A percentile compares a stretch with the other conserved stretches of the same genome.
Evolutionary conservation across 768 basidiomycete genomes (phyloP).

Genomic region (Mycena alexandri): DNA sequence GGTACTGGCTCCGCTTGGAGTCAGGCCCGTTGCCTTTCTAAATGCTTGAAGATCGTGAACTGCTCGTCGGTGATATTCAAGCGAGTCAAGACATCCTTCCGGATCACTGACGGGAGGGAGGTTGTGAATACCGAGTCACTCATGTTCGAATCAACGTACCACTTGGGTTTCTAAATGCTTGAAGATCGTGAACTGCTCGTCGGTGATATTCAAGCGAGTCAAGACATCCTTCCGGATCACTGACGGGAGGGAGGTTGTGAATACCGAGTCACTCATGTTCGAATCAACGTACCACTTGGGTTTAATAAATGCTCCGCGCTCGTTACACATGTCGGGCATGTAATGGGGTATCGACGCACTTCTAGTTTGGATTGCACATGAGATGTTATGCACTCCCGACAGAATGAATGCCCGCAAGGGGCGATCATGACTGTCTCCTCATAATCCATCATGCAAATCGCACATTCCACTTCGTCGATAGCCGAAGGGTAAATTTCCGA

Average conservation of each 20-base stretch:
- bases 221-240: background rate
- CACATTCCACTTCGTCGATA: background rate
- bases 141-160: background rate
- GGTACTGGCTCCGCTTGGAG: too few species aligned
- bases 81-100: background rate
- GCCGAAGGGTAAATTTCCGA: background rate
- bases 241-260: background rate
- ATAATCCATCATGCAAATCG: background rate
- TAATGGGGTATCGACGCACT: conserved; percentile 1
- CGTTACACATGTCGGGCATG: background rate
- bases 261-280: background rate
- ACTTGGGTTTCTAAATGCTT: background rate
- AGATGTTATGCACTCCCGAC: background rate
- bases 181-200: background rate
- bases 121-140: background rate
- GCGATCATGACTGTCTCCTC: background rate
- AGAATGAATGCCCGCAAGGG: background rate
- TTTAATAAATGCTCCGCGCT: background rate
- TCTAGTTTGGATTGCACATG: conserved; percentile 8
- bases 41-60: background rate
- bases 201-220: background rate
- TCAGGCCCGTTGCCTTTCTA: background rate
- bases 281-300: conserved; percentile 1
- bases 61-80: background rate
- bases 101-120: background rate